A percentile compares a stretch with the other conserved stretches of the same genome.
Evolutionary conservation across 2,329 filamentous ascomycete genomes (phyloP).

Genomic region (Calcarisporium arbuscula): DNA sequence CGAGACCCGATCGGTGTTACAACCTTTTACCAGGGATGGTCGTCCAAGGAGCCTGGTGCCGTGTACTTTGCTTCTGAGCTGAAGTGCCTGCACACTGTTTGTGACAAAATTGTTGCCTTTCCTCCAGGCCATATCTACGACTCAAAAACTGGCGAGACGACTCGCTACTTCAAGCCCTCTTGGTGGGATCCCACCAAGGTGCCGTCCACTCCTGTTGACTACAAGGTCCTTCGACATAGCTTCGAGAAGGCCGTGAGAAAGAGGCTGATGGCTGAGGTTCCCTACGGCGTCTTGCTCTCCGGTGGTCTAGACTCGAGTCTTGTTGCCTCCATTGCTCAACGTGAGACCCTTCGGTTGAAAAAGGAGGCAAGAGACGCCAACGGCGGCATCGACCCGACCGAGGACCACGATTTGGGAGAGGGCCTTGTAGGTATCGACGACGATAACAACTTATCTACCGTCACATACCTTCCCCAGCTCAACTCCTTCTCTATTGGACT

Average conservation of each 20-base stretch:
- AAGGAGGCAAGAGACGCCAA: slow-evolving; percentile 50
- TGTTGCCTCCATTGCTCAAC: slow-evolving; percentile 90
- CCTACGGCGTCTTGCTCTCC: slow-evolving; percentile 91
- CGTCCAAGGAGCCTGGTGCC: slow-evolving; percentile 71
- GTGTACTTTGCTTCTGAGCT: slow-evolving; percentile 97
- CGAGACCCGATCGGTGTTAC: slow-evolving; percentile 96
- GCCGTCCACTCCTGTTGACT: slow-evolving; percentile 74
- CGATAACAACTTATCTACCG: slow-evolving; percentile 78
- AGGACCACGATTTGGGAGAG: slow-evolving; percentile 55
- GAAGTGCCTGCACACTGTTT: slow-evolving; percentile 87
- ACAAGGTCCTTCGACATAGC: slow-evolving; percentile 71
- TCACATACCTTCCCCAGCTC: slow-evolving; percentile 87
- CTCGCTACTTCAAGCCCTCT: slow-evolving; percentile 81
- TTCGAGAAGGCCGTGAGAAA: slow-evolving; percentile 92
- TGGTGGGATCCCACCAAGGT: slow-evolving; percentile 85
- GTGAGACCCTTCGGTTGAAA: slow-evolving; percentile 77
- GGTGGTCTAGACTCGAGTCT: slow-evolving; percentile 94
- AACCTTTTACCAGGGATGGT: slow-evolving; percentile 93
- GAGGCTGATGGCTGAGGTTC: slow-evolving; percentile 96
- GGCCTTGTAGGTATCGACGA: slow-evolving; percentile 92
- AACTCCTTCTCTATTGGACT: slow-evolving; percentile 99
- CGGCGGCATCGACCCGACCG: slow-evolving; percentile 38
- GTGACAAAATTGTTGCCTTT: slow-evolving; percentile 91
- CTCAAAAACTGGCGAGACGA: slow-evolving; percentile 79
- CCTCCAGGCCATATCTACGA: slow-evolving; percentile 95